Evolutionary conservation across 1,284 basidiomycete genomes (phyloP).

Genomic region (Trametes polyzona): DNA sequence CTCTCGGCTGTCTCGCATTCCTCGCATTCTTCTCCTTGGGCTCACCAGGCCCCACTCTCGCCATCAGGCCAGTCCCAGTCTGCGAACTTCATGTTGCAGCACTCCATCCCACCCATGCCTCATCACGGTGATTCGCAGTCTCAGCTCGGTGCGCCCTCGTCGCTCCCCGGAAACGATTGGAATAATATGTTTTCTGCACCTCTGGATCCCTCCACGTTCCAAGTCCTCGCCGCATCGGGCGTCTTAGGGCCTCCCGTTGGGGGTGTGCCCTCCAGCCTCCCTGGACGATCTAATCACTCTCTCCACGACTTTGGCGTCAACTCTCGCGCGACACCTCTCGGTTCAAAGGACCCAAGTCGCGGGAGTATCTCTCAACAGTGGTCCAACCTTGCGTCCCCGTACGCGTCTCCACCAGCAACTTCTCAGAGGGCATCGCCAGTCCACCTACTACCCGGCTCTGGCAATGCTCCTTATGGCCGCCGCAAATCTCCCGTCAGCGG

Average conservation of each 20-base stretch:
- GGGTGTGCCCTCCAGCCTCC: conserved; percentile 34
- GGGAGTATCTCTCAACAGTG: conserved; percentile 23
- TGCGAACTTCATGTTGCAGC: conserved; percentile 32
- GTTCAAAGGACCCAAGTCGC: conserved; percentile 31
- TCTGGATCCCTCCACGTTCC: conserved; percentile 59
- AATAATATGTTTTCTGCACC: conserved; percentile 57
- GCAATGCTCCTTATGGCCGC: conserved; percentile 29
- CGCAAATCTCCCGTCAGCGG: conserved; percentile 34
- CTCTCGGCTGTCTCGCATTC: conserved; percentile 43
- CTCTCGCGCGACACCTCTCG: conserved; percentile 29
- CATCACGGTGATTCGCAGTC: conserved; percentile 29
- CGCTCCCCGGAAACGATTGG: conserved; percentile 53
- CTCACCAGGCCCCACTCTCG: conserved; percentile 37
- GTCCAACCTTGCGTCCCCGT: conserved; percentile 34
- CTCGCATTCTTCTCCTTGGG: conserved; percentile 47
- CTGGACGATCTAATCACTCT: conserved; percentile 30
- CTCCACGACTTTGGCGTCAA: conserved; percentile 35
- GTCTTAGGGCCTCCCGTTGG: conserved; percentile 43
- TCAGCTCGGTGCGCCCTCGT: conserved; percentile 35
- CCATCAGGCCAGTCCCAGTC: conserved; percentile 27
- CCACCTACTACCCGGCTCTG: conserved; percentile 31
- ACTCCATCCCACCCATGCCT: conserved; percentile 28
- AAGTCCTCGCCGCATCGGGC: conserved; percentile 61
- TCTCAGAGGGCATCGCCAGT: conserved; percentile 34
- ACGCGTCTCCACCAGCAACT: conserved; percentile 31